phyloP scores from a whole-genome alignment of 306 rosid species.

The Prunus armeniaca region DNA sequence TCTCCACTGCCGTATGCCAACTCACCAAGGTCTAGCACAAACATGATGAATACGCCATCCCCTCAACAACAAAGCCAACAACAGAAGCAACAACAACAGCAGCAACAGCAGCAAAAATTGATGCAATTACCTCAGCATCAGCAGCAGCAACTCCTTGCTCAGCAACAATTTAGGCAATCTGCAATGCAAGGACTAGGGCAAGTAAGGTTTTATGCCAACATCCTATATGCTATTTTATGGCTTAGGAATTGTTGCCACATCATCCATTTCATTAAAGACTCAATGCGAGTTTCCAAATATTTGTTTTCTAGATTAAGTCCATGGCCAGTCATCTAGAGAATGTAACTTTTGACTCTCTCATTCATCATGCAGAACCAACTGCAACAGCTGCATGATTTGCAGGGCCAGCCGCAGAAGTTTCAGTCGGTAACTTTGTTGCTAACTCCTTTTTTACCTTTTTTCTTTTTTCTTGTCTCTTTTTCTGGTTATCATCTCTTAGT shows the following conservation, averaged over 20 bases:
- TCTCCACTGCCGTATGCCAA: conserved; percentile 92
- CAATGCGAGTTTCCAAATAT: neutral
- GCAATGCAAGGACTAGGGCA: conserved; percentile 87
- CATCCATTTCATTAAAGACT: neutral
- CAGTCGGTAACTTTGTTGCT: conserved; percentile 26
- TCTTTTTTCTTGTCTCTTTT: neutral
- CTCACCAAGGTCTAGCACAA: conserved; percentile 84
- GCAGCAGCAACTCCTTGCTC: conserved; percentile 72
- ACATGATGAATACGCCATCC: conserved; percentile 82
- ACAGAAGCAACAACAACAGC: conserved; percentile 49
- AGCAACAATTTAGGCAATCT: conserved; percentile 80
- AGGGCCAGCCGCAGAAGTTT: conserved; percentile 48
- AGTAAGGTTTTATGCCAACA: conserved; percentile 36
- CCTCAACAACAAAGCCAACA: conserved; percentile 88
- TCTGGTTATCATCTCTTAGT: neutral
- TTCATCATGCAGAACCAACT: conserved; percentile 33
- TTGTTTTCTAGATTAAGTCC: neutral
- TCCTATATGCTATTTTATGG: neutral
- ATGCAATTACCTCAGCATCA: conserved; percentile 84
- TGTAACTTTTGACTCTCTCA: neutral
- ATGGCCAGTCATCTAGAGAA: neutral
- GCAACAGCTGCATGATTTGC: conserved; percentile 45
- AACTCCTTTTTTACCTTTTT: neutral
- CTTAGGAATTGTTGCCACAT: neutral
- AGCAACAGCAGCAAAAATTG: conserved; percentile 55